These are phyloP conservation scores for Veloporphyrellus conicus DNA, from an alignment of 1,284 basidiomycete species.

Conservation along the genomic window DNA sequence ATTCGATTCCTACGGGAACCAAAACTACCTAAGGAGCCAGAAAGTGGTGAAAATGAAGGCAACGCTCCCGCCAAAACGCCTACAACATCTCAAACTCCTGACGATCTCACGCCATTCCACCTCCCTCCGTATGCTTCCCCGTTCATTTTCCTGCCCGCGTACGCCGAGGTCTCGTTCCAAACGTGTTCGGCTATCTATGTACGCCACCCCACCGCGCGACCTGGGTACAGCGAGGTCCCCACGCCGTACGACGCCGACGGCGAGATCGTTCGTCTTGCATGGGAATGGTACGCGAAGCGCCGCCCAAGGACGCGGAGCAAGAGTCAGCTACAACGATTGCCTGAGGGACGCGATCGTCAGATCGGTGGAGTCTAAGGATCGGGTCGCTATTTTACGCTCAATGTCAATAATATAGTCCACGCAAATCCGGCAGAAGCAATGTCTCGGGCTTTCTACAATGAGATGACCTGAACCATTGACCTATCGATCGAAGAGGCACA, in stretches of 20 bases:
- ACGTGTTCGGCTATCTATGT: constrained; percentile 94
- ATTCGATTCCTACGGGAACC: constrained; percentile 71
- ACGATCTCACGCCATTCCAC: constrained; percentile 67
- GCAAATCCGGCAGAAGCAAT: neutral
- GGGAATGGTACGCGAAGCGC: constrained; percentile 86
- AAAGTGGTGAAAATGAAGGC: constrained; percentile 12
- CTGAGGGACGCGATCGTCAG: constrained; percentile 50
- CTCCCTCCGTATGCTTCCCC: constrained; percentile 87
- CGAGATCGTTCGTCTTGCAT: constrained; percentile 77
- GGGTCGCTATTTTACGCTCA: neutral
- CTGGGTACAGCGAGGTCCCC: constrained; percentile 88
- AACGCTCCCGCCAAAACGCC: neutral
- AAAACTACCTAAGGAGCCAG: constrained; percentile 19
- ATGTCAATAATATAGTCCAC: neutral
- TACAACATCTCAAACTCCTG: constrained; percentile 10
- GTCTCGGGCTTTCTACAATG: too few relatives aligned
- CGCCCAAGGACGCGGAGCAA: constrained; percentile 71
- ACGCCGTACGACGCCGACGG: constrained; percentile 93
- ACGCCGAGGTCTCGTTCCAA: constrained; percentile 85
- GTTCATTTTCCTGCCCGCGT: constrained; percentile 93
- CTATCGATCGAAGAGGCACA: too few relatives aligned
- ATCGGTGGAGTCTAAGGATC: constrained; percentile 17
- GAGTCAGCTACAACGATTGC: constrained; percentile 63
- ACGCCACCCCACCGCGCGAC: constrained; percentile 91
- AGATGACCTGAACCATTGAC: too few relatives aligned